Evolutionary conservation across 2,329 filamentous ascomycete genomes (phyloP).

Genomic region (Alternaria alternata): DNA sequence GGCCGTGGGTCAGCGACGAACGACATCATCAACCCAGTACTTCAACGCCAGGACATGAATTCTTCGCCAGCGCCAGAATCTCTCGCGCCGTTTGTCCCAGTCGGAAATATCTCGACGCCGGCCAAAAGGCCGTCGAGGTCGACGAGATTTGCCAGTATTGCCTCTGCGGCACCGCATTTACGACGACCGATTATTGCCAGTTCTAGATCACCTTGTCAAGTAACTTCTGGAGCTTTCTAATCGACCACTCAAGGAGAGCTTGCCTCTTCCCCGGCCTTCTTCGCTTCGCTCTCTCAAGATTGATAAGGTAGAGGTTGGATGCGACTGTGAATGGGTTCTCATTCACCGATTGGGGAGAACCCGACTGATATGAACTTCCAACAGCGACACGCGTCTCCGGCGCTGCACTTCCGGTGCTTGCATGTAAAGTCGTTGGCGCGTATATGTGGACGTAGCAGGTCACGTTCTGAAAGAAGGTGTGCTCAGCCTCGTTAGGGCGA

Average conservation of each 20-base stretch:
- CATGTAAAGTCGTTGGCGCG: constrained; percentile 20
- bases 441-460: constrained; percentile 22
- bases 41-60: constrained; percentile 1
- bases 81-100: constrained; percentile 7
- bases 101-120: not conserved
- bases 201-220: constrained; percentile 2
- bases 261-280: constrained; percentile 13
- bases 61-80: constrained; percentile 9
- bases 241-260: constrained; percentile 17
- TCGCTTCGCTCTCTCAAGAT: not conserved
- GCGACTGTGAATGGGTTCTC: not conserved
- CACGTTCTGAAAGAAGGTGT: constrained; percentile 12
- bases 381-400: not conserved
- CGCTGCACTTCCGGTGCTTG: not conserved
- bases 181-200: not conserved
- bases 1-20: not conserved
- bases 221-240: constrained; percentile 12
- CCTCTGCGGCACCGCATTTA: not conserved
- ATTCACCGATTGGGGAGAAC: not conserved
- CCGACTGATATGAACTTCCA: constrained; percentile 1
- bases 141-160: not conserved
- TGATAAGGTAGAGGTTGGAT: constrained; percentile 1
- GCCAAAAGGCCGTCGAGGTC: not conserved
- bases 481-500: constrained; percentile 7
- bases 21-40: constrained; percentile 8